These are phyloP conservation scores for Pestalotiopsis sp. DNA, from an alignment of 2,329 filamentous ascomycete genomes.

Conservation along the genomic window DNA sequence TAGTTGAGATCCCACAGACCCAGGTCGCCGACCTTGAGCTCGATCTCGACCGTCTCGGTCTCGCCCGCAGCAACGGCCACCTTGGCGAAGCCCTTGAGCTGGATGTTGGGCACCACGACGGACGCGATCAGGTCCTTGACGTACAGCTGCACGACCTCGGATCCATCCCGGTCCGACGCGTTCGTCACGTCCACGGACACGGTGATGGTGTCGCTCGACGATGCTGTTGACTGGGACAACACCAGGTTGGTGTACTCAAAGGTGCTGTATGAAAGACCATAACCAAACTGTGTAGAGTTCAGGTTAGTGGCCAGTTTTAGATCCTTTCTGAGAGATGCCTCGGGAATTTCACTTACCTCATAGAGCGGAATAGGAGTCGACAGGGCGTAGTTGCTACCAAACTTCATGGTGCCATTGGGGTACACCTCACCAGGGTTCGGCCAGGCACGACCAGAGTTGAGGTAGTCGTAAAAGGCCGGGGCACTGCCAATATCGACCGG, in stretches of 20 bases:
- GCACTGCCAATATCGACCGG: conserved; percentile 68
- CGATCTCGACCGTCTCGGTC: conserved; percentile 54
- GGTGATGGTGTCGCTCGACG: conserved; percentile 54
- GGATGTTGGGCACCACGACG: conserved; percentile 65
- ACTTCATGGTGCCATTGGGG: conserved; percentile 62
- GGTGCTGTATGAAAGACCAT: conserved; percentile 66
- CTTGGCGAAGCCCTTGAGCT: conserved; percentile 70
- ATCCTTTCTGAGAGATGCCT: neutral
- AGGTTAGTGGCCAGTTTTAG: neutral
- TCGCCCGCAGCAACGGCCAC: conserved; percentile 61
- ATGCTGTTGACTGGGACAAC: conserved; percentile 50
- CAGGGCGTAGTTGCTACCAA: conserved; percentile 68
- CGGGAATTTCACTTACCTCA: conserved; percentile 25
- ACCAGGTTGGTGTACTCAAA: conserved; percentile 61
- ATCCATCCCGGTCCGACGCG: conserved; percentile 56
- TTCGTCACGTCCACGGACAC: conserved; percentile 67
- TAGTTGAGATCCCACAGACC: conserved; percentile 56
- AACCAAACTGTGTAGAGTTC: conserved; percentile 54
- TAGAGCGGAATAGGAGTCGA: conserved; percentile 62
- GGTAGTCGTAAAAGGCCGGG: conserved; percentile 73
- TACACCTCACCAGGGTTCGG: conserved; percentile 55
- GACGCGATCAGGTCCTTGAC: conserved; percentile 63
- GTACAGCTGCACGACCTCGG: conserved; percentile 71
- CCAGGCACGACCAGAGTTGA: conserved; percentile 63
- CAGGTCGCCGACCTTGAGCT: conserved; percentile 57